These are phyloP conservation scores for Hypoxylon sp. DNA, from an alignment of 2,329 filamentous ascomycete genomes.

Conservation along the genomic window DNA sequence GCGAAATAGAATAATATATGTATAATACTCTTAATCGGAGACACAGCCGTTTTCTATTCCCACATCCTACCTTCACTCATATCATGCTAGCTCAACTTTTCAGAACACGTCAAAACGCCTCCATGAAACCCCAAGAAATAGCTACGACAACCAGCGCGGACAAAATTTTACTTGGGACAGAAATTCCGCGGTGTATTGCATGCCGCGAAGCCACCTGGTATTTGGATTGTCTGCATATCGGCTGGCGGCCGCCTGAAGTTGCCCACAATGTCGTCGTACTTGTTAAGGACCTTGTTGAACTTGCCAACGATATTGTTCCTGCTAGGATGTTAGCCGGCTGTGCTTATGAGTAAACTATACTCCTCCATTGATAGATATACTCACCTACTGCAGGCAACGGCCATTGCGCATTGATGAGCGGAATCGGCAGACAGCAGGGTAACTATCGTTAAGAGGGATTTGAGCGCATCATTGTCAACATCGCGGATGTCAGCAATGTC, in stretches of 20 bases:
- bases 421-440: not conserved
- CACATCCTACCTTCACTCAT: not conserved
- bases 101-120: not conserved
- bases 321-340: not conserved
- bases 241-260: not conserved
- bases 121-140: not conserved
- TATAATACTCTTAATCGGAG: no score
- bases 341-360: not conserved
- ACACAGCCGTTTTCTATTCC: no score
- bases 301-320: not conserved
- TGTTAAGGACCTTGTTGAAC: not conserved
- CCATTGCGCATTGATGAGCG: not conserved
- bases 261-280: not conserved
- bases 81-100: not conserved
- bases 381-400: conserved; percentile 13
- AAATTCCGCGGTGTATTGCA: not conserved
- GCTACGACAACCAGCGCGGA: not conserved
- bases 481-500: not conserved
- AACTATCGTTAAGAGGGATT: not conserved
- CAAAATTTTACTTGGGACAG: not conserved
- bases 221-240: not conserved
- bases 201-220: not conserved
- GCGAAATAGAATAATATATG: no score
- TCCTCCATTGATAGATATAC: not conserved
- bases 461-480: not conserved